These are phyloP conservation scores for Adansonia rubrostipa DNA, from an alignment of 441 rosid species.

Conservation along the genomic window DNA sequence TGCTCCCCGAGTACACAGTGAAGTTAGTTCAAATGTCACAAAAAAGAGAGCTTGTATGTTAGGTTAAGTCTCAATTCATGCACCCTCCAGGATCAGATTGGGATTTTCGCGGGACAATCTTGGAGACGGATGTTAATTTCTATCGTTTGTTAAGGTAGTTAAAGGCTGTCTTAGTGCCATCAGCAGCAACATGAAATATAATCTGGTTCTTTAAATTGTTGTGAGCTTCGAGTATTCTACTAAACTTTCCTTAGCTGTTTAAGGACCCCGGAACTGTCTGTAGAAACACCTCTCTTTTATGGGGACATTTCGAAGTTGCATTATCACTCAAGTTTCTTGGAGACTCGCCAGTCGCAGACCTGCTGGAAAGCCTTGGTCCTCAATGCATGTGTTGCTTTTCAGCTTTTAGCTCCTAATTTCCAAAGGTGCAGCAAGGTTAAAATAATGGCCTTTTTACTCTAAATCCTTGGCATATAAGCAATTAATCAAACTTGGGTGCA, in stretches of 20 bases:
- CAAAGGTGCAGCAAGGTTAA: neutral
- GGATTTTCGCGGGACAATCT: neutral
- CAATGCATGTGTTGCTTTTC: neutral
- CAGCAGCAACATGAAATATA: neutral
- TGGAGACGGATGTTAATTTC: neutral
- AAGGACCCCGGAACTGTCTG: neutral
- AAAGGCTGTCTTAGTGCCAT: neutral
- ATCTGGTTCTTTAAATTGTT: neutral
- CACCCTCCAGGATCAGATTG: neutral
- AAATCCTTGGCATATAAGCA: conserved; percentile 3
- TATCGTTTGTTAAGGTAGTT: neutral
- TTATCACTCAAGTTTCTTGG: neutral
- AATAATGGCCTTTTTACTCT: neutral
- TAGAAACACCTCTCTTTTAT: neutral
- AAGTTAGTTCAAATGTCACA: conserved; percentile 17
- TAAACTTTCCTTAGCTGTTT: neutral
- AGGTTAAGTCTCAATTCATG: conserved; percentile 17
- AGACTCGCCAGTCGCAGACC: neutral
- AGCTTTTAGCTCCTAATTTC: neutral
- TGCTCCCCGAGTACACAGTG: neutral
- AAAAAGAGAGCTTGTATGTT: neutral
- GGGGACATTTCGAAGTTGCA: neutral
- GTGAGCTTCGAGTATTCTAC: neutral
- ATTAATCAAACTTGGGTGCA: neutral
- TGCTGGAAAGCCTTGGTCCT: neutral